phyloP scores from a whole-genome alignment of 148 eudicot species.

The Vaccinium myrtillus region DNA sequence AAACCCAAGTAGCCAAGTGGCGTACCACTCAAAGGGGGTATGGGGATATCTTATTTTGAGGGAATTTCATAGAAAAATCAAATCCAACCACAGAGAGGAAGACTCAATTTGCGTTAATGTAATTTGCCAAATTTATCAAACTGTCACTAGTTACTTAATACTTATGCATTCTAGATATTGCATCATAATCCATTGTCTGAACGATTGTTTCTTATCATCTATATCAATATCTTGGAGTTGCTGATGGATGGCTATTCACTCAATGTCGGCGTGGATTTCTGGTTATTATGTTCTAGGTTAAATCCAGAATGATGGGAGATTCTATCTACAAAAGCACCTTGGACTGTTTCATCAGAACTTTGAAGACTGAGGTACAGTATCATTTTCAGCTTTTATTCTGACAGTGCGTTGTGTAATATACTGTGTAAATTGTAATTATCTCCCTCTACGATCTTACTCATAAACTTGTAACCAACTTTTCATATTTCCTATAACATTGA shows the following conservation, averaged over 20 bases:
- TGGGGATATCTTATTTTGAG: not conserved
- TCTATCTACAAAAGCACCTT: conserved; percentile 59
- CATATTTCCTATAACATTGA: not conserved
- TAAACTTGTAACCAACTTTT: not conserved
- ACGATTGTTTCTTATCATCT: not conserved
- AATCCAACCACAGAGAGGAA: not conserved
- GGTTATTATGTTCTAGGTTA: conserved; percentile 59
- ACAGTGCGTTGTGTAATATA: not conserved
- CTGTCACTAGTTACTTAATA: not conserved
- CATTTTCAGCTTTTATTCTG: not conserved
- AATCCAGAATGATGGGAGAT: conserved; percentile 96
- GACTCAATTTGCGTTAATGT: not conserved
- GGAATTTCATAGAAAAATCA: not conserved
- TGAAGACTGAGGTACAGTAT: conserved; percentile 57
- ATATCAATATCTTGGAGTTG: conserved; percentile 30
- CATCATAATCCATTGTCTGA: not conserved
- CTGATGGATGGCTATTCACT: conserved; percentile 34
- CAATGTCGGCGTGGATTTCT: conserved; percentile 29
- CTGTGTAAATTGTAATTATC: not conserved
- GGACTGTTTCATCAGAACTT: conserved; percentile 79
- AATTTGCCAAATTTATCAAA: not conserved
- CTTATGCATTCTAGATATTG: not conserved
- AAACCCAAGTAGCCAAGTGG: not conserved
- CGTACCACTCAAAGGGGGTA: not conserved
- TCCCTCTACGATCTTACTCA: not conserved